Base-by-base conservation (phyloP, 495 filamentous ascomycete genomes). In the Penicillium longicatenatum region DNA sequence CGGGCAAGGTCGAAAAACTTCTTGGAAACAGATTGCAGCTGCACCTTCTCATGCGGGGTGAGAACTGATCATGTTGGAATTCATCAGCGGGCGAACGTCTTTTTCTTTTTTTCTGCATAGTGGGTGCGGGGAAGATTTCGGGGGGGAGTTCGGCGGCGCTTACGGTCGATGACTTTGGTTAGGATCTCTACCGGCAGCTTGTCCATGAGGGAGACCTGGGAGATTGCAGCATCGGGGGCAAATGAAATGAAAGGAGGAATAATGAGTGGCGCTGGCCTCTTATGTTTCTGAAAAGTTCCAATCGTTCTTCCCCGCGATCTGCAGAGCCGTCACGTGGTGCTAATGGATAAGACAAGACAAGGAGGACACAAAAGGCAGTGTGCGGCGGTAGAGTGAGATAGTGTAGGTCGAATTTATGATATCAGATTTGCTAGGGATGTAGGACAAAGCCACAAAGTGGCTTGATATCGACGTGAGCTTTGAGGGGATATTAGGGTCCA, bases 161-260 rank as follows among this genome's bases (percentile, higher is more conserved):
- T 76, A 92, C 87, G 89, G 46, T 86, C 83, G 55, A 88, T 70
- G 58, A 93, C 89, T 66, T 90, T 86, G 61, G 90, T 79, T 45
- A 92, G 69, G 54, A 93, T 83, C 74, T 94, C 90, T 65, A 84
- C 82, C n/a, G 90, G 90, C 31, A 94, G 82, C 39, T 68, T 79
- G 54, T 86, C 78, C 82, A 88, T 86, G 71, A 59, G 62, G 66
- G 54, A 65, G 35, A 22, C 43, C 37, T 55, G 30, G 49, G 47
- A 51, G 52, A 35, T 48, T 56, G 50, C 58, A 64, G 65, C 74
- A 78, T 79, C 63, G 62, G 68, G 73, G 68, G 69, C 69, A 65
- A 52, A 52, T 45, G 50, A 26, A 26, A 33, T 26, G 30, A 41
- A 49, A 41, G 54, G 45, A 35, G 26, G 37, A 33, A 50, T 30